Conservation (phyloP, 495 filamentous ascomycete genomes). For the Mytilinidion resinicola region DNA sequence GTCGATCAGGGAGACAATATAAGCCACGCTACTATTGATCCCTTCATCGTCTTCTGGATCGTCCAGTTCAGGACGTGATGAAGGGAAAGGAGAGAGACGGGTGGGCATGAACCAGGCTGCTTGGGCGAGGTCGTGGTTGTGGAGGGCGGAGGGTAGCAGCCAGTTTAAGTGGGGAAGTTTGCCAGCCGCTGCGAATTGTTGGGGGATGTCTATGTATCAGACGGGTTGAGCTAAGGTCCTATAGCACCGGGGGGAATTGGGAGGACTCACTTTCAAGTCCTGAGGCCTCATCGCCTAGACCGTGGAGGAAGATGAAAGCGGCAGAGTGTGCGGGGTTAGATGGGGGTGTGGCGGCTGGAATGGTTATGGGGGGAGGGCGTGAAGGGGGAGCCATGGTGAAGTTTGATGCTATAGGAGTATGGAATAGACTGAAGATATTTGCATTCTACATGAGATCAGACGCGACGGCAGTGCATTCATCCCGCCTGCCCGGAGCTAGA, state of each 20-base stretch:
- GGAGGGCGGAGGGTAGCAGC: constrained; percentile 41
- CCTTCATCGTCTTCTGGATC: constrained; percentile 37
- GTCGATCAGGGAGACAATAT: constrained; percentile 38
- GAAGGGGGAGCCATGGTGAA: too few relatives aligned
- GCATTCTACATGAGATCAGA: too few relatives aligned
- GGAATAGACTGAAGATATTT: too few relatives aligned
- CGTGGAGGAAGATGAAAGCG: constrained; percentile 44
- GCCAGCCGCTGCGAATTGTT: constrained; percentile 38
- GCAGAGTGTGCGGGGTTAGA: constrained; percentile 34
- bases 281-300: constrained; percentile 40
- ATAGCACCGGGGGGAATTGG: neutral
- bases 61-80: constrained; percentile 28
- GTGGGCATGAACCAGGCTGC: constrained; percentile 41
- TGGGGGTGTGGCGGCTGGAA: constrained; percentile 24
- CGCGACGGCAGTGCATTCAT: too few relatives aligned
- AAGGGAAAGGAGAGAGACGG: constrained; percentile 33
- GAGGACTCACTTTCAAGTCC: constrained; percentile 34
- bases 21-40: constrained; percentile 34
- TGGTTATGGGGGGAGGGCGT: constrained; percentile 28
- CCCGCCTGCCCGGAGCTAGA: too few relatives aligned
- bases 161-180: constrained; percentile 40
- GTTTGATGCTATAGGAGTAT: too few relatives aligned
- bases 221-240: neutral
- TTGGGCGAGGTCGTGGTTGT: constrained; percentile 37
- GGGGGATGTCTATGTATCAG: constrained; percentile 28